Evolutionary conservation across 768 basidiomycete species (phyloP).

Genomic region (Lentinula raphanica): DNA sequence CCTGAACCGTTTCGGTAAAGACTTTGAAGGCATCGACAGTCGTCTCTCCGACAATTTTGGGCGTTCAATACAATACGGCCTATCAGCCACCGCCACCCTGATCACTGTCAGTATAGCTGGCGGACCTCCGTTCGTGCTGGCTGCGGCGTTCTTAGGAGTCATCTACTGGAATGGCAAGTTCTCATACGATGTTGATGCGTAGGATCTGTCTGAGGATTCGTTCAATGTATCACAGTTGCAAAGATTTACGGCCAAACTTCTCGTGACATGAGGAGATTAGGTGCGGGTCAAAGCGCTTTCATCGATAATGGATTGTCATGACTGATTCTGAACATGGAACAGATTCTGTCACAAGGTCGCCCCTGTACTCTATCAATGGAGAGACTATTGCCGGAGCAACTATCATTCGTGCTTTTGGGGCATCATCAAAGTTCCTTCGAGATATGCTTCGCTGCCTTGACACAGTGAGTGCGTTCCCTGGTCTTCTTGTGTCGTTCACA

Average conservation of each 20-base stretch:
- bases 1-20: slow-evolving; percentile 84
- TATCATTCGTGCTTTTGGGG: slow-evolving; percentile 76
- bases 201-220: not conserved
- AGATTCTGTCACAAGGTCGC: slow-evolving; percentile 47
- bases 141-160: slow-evolving; percentile 46
- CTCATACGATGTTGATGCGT: not conserved
- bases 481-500: not conserved
- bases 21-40: slow-evolving; percentile 86
- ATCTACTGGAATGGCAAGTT: slow-evolving; percentile 69
- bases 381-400: slow-evolving; percentile 66
- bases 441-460: slow-evolving; percentile 83
- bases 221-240: slow-evolving; percentile 13
- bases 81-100: slow-evolving; percentile 70
- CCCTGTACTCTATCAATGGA: slow-evolving; percentile 41
- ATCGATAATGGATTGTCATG: not conserved
- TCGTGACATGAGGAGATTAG: slow-evolving; percentile 77
- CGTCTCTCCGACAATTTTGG: slow-evolving; percentile 82
- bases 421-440: slow-evolving; percentile 77
- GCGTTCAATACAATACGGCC: slow-evolving; percentile 62
- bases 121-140: slow-evolving; percentile 67
- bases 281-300: slow-evolving; percentile 28
- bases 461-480: slow-evolving; percentile 43
- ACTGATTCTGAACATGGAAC: slow-evolving; percentile 12
- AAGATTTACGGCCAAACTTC: slow-evolving; percentile 78
- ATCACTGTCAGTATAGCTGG: slow-evolving; percentile 74